Evolutionary conservation across 306 rosid species (phyloP), one percentile per base, ranked within the genome.

Genomic region (Pueraria montana): DNA sequence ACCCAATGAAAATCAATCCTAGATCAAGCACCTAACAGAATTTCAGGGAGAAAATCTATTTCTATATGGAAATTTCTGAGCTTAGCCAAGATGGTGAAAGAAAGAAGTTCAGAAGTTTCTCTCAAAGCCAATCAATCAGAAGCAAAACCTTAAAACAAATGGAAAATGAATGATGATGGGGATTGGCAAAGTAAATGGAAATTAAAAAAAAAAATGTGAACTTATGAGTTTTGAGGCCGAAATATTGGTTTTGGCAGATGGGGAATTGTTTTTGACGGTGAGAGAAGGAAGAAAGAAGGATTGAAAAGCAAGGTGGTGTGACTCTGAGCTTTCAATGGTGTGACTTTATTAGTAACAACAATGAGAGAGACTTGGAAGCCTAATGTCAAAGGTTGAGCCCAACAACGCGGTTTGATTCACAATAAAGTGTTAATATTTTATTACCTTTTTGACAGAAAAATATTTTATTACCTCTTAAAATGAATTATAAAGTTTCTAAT

Each of bases 381-480:
- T 16, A 67, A 43, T 58, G 53, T 66, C 85, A 82, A 88, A 68
- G 82, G 82, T 20, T 9, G 43, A 5, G 86, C 76, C 78, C 85
- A 83, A 89, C 42, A 32, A 93, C 98, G 95, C 97, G 98, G 87
- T 89, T 95, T 90, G 65, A 43, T 77, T 70, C 30, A 74, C 55
- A 63, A 42, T n/a, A 42, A 74, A 62, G 63, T 12, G 53, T 17
- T 12, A 38, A 66, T 34, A 34, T 61, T 11, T 8, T 34, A n/a
- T n/a, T n/a, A n/a, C n/a, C n/a, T n/a, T n/a, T n/a, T n/a, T n/a
- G n/a, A n/a, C n/a, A n/a, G n/a, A n/a, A n/a, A n/a, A n/a, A n/a
- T n/a, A n/a, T n/a, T n/a, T n/a, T n/a, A n/a, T n/a, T n/a, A 27
- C n/a, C 14, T 6, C 59, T 17, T 4, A 5, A 36, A 30, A 10